A percentile compares a stretch with the other conserved stretches of the same genome.
phyloP scores from a whole-genome alignment of 768 basidiomycete species.

The Tulasnella sp. region DNA sequence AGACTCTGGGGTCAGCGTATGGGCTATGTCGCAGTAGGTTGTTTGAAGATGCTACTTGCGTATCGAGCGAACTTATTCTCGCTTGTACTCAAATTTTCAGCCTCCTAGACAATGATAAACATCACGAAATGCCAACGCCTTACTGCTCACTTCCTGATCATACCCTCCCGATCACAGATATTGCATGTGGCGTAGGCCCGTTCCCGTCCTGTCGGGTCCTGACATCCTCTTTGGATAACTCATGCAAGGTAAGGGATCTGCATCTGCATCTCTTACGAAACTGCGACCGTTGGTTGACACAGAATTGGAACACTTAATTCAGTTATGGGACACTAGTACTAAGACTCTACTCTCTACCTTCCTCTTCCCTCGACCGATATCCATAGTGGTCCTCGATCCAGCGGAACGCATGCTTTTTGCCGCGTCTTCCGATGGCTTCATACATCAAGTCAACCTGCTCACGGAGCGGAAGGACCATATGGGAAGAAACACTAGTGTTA shows the following conservation, averaged over 20 bases:
- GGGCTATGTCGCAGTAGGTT: conserved; percentile 73
- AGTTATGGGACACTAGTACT: conserved; percentile 77
- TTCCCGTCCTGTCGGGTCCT: conserved; percentile 71
- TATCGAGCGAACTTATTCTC: not conserved
- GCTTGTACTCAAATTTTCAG: conserved; percentile 33
- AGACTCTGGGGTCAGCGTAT: conserved; percentile 81
- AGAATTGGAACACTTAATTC: conserved; percentile 18
- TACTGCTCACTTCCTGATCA: conserved; percentile 81
- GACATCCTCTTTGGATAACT: conserved; percentile 78
- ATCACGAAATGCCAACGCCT: conserved; percentile 64
- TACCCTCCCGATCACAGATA: conserved; percentile 77
- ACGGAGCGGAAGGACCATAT: conserved; percentile 45
- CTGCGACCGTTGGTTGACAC: conserved; percentile 12
- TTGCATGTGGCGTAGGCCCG: conserved; percentile 65
- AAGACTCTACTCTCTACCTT: conserved; percentile 75
- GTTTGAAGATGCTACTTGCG: conserved; percentile 22
- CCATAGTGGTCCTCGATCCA: conserved; percentile 63
- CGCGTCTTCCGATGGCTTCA: conserved; percentile 59
- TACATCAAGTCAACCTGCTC: conserved; percentile 75
- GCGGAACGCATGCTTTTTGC: conserved; percentile 86
- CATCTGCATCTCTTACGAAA: not conserved
- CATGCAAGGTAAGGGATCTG: conserved; percentile 60
- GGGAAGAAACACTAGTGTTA: conserved; percentile 29
- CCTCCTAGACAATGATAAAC: conserved; percentile 63
- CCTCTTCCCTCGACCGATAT: conserved; percentile 68